Evolutionary conservation across 106 monocot genomes (phyloP).

Genomic region (Cymbidium sinense): DNA sequence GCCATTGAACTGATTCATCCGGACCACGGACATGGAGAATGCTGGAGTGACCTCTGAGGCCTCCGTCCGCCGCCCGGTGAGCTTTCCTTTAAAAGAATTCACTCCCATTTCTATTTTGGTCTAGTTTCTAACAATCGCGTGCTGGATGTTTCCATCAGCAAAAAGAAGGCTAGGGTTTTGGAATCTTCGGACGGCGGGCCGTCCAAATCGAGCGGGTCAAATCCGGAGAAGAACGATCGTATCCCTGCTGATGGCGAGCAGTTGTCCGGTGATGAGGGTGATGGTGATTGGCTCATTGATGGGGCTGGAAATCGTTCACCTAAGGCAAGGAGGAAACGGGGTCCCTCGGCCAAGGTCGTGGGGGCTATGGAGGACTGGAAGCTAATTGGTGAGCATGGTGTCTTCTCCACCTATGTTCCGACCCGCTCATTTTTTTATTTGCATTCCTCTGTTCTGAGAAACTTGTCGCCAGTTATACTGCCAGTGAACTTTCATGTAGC

Average conservation of each 20-base stretch:
- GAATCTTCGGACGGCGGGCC: constrained; percentile 11
- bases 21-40: constrained; percentile 27
- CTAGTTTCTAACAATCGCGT: not conserved
- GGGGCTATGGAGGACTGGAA: constrained; percentile 38
- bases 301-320: constrained; percentile 36
- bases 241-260: constrained; percentile 17
- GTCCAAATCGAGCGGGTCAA: constrained; percentile 27
- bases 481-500: no score
- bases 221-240: constrained; percentile 8
- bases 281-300: constrained; percentile 31
- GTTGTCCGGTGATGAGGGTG: constrained; percentile 13
- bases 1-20: not conserved
- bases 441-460: no score
- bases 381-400: no score
- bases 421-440: not conserved
- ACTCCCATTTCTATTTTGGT: not conserved
- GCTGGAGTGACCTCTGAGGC: constrained; percentile 57
- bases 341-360: constrained; percentile 27
- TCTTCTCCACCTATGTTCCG: not conserved
- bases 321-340: constrained; percentile 63
- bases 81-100: not conserved
- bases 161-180: constrained; percentile 46
- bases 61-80: constrained; percentile 54
- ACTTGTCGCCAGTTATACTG: no score
- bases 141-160: not conserved